Evolutionary conservation across 208 protist genomes (phyloP).

Genomic region (Trypanosoma lewisi): DNA sequence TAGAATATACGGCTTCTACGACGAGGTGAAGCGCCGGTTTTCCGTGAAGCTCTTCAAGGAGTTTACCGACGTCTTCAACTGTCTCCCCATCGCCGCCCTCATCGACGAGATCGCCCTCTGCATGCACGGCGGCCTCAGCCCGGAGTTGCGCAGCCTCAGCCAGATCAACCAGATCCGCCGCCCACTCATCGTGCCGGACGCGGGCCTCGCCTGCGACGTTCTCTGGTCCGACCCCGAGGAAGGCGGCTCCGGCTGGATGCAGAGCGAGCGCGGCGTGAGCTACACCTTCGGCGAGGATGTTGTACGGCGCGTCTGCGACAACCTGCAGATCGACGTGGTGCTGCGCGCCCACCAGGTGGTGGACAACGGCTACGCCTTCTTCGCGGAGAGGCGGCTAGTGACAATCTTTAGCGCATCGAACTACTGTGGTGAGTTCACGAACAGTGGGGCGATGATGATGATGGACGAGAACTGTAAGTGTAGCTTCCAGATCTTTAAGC

Average conservation of each 20-base stretch:
- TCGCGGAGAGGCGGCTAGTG: conserved; percentile 97
- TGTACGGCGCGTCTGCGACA: conserved; percentile 93
- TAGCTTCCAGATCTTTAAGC: conserved; percentile 96
- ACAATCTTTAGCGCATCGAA: conserved; percentile 99
- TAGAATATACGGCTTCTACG: conserved; percentile 90
- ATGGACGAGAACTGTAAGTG: conserved; percentile 96
- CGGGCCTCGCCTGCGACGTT: conserved; percentile 72
- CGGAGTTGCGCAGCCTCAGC: conserved; percentile 31
- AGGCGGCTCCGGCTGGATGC: conserved; percentile 36
- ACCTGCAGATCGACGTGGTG: conserved; percentile 98
- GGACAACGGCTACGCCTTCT: conserved; percentile 98
- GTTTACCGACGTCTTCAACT: conserved; percentile 52
- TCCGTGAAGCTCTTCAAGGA: conserved; percentile 54
- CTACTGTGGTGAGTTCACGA: conserved; percentile 99
- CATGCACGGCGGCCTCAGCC: conserved; percentile 76
- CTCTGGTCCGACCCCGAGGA: conserved; percentile 91
- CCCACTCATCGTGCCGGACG: conserved; percentile 61
- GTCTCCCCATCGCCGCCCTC: conserved; percentile 67
- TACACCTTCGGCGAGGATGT: conserved; percentile 94
- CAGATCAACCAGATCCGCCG: conserved; percentile 74
- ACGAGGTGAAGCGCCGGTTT: conserved; percentile 82
- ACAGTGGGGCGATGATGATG: conserved; percentile 98
- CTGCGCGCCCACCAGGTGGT: conserved; percentile 98
- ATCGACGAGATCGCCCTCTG: conserved; percentile 64
- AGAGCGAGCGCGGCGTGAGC: conserved; percentile 83